These are phyloP conservation scores for Pseudofabraea citricarpa DNA, from an alignment of 2,329 filamentous ascomycete genomes.

Conservation along the genomic window DNA sequence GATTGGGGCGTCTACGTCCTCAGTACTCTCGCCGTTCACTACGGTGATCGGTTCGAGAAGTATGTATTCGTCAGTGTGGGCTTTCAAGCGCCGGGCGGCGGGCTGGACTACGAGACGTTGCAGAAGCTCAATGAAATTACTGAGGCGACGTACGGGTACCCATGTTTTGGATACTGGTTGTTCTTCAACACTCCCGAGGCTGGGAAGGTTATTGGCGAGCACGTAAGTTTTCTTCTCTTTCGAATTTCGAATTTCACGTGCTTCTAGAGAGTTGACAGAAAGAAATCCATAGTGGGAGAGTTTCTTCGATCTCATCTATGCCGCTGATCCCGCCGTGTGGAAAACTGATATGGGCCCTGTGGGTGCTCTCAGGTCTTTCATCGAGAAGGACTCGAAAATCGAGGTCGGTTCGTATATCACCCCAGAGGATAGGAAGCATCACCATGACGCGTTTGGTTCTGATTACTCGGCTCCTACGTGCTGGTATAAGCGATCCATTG, in stretches of 20 bases:
- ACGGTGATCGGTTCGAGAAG: conserved; percentile 9
- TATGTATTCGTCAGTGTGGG: conserved; percentile 14
- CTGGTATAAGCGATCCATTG: conserved; percentile 14
- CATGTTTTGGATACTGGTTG: conserved; percentile 14
- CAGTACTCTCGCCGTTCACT: conserved; percentile 9
- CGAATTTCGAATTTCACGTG: too few species aligned
- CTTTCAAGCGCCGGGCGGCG: conserved; percentile 7
- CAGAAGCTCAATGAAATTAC: conserved; percentile 8
- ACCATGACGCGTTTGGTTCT: conserved; percentile 8
- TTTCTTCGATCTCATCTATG: conserved; percentile 13
- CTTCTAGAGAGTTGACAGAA: not conserved
- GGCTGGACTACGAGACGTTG: conserved; percentile 3
- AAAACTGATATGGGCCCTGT: conserved; percentile 6
- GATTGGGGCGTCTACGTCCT: conserved; percentile 20
- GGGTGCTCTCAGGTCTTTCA: conserved; percentile 6
- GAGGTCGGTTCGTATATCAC: conserved; percentile 6
- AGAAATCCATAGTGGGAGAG: conserved; percentile 6
- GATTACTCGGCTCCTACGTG: conserved; percentile 8
- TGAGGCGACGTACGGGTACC: conserved; percentile 11
- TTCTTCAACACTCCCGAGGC: conserved; percentile 10
- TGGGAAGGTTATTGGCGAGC: conserved; percentile 11
- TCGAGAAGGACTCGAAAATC: conserved; percentile 3
- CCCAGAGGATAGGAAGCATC: conserved; percentile 4
- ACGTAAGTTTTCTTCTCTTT: conserved; percentile 7
- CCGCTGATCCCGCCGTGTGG: conserved; percentile 3